A percentile compares a stretch with the other conserved stretches of the same genome.
Evolutionary conservation across 192 early-diverging fungal genomes (phyloP).

Genomic region (Geranomyces michiganensis): DNA sequence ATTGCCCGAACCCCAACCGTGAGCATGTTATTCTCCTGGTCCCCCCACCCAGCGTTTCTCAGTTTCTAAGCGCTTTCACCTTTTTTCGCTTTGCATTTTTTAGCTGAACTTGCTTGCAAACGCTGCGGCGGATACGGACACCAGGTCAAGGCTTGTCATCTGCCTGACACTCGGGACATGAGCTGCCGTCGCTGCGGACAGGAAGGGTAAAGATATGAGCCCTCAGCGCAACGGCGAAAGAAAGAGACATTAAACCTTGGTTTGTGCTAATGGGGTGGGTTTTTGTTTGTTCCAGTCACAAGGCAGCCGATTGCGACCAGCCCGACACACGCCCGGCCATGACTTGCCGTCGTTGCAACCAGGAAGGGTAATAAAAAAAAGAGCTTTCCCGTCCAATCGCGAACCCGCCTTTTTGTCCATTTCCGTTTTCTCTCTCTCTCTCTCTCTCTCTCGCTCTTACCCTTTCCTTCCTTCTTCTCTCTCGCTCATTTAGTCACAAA

Average conservation of each 20-base stretch:
- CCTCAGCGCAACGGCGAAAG: too few species aligned
- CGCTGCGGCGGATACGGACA: slow-evolving; percentile 18
- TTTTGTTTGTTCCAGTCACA: slow-evolving; percentile 16
- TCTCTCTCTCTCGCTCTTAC: background rate
- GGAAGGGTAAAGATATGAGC: slow-evolving; percentile 26
- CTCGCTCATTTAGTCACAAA: slow-evolving; percentile 6
- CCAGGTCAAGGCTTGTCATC: slow-evolving; percentile 5
- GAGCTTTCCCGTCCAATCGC: too few species aligned
- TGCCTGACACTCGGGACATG: slow-evolving; percentile 16
- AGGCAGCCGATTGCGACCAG: slow-evolving; percentile 4
- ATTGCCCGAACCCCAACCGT: slow-evolving; percentile 15
- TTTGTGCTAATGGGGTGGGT: too few species aligned
- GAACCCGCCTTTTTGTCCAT: too few species aligned
- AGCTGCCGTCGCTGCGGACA: slow-evolving; percentile 25
- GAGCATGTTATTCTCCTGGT: background rate
- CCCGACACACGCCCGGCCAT: slow-evolving; percentile 6
- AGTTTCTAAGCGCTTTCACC: too few species aligned
- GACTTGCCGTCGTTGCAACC: slow-evolving; percentile 17
- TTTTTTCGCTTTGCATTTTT: background rate
- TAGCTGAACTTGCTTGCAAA: slow-evolving; percentile 17
- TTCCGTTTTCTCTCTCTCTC: too few species aligned
- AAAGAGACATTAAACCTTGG: slow-evolving; percentile 3
- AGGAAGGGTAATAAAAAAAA: slow-evolving; percentile 7
- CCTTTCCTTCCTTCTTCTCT: background rate
- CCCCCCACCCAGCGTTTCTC: background rate